Evolutionary conservation across 164 flowering plant genomes (phyloP).

Genomic region (Chloranthus sessilifolius): DNA sequence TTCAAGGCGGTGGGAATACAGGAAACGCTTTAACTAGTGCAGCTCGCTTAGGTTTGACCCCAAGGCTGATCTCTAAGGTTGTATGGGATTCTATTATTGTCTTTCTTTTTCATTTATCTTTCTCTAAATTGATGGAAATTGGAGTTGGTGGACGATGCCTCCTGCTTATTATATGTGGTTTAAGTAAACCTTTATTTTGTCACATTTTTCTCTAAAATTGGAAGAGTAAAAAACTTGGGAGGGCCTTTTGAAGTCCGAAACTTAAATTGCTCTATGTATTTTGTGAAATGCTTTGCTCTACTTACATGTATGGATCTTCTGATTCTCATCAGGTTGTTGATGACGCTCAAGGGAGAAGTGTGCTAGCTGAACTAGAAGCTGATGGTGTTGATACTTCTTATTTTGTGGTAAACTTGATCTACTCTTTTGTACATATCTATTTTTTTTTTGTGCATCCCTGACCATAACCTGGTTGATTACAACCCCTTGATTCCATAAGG

Average conservation of each 20-base stretch:
- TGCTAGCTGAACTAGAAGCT: conserved; percentile 71
- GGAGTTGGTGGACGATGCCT: no score
- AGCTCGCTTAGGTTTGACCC: conserved; percentile 73
- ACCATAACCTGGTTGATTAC: no score
- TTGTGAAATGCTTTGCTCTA: background rate
- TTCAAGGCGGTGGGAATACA: conserved; percentile 93
- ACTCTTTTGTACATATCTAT: background rate
- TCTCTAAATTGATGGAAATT: no score
- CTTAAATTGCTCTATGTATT: background rate
- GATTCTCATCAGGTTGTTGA: conserved; percentile 53
- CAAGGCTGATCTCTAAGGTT: conserved; percentile 84
- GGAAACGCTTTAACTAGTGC: conserved; percentile 89
- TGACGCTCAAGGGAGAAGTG: conserved; percentile 67
- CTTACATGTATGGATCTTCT: background rate
- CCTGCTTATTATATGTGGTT: no score
- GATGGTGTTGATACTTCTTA: conserved; percentile 86
- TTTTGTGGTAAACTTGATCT: conserved; percentile 49
- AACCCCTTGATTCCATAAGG: no score
- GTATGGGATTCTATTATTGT: no score
- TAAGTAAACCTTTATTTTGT: background rate
- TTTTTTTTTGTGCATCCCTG: no score
- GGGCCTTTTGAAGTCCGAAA: background rate
- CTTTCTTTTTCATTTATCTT: no score
- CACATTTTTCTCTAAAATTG: background rate
- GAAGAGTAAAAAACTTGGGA: background rate